Evolutionary conservation across 2,329 filamentous ascomycete genomes (phyloP), one percentile per base, ranked within the genome.

Genomic region (Amylocarpus encephaloides): DNA sequence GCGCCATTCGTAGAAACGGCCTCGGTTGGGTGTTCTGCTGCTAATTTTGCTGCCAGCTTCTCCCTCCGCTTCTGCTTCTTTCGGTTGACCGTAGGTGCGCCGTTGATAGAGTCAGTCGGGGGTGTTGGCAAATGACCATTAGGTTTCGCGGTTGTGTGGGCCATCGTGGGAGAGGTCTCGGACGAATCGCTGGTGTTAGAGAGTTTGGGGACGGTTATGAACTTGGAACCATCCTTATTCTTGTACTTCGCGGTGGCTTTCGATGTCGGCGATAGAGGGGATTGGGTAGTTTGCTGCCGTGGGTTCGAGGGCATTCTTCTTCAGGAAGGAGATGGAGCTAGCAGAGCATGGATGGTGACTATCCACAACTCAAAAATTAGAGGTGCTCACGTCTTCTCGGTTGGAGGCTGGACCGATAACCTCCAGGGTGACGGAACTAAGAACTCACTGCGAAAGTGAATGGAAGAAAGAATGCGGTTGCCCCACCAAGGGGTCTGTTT

Each of bases 21-120:
- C 38, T 40, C 52, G 22, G 48, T 26, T n/a, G 56, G 53, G 42
- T 63, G 61, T 44, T 62, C 63, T 22, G 64, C 62, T 46, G 63
- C 62, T 26, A 62, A 58, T 51, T 65, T 64, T 13, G 64, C 65
- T 29, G 64, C 64, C 46, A 63, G 85, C 68, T 96, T 96, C 65
- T 88, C 85, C 59, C 91, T 81, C 60, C 91, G 82, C 76, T 95
- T 96, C 69, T 93, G 87, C 75, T 96, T 97, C 76, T 96, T 96
- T 66, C 88, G 83, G 71, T 95, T 96, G 46, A 91, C 85, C 7
- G 75, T 64, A 40, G 73, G 73, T 40, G 73, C 70, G 42, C 68
- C 61, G 43, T 59, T 59, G 53, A 60, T 62, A 13, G 50, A 51
- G 42, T 62, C 51, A 56, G 62, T 50, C 58, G 60, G 47, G 48